phyloP scores from a whole-genome alignment of 345 rosid genomes.

The Gossypium arboreum region DNA sequence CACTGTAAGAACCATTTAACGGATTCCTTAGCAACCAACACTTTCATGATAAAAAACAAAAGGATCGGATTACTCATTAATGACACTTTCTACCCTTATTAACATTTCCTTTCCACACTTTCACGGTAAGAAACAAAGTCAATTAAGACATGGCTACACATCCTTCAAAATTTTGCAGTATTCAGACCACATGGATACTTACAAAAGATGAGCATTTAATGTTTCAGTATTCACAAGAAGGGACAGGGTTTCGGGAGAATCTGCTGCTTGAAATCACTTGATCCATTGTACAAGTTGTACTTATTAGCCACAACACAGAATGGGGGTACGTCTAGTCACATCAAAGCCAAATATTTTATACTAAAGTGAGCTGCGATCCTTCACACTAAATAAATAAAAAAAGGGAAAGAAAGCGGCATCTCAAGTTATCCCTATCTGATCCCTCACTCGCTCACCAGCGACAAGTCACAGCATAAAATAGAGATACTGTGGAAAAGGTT shows the following conservation, averaged over 20 bases:
- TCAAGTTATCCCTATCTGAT: not conserved
- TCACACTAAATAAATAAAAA: not conserved
- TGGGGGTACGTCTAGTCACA: not conserved
- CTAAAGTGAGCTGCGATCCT: not conserved
- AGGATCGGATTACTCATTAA: too few species aligned
- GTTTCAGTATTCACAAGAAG: not conserved
- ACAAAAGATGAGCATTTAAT: not conserved
- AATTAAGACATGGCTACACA: not conserved
- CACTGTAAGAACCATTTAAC: not conserved
- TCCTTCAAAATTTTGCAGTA: not conserved
- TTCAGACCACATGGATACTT: not conserved
- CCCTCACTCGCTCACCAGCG: too few species aligned
- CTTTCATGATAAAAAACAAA: not conserved
- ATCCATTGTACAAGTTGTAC: not conserved
- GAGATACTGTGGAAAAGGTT: not conserved
- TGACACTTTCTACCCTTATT: too few species aligned
- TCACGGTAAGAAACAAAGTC: not conserved
- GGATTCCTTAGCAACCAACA: not conserved
- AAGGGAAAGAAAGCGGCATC: too few species aligned
- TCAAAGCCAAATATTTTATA: not conserved
- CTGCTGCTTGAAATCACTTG: not conserved
- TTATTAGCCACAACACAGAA: not conserved
- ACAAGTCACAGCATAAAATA: too few species aligned
- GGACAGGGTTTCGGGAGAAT: not conserved
- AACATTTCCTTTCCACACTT: too few species aligned